Evolutionary conservation across 805 yeast genomes (phyloP).

Genomic region (Dipodascopsis uninucleata): DNA sequence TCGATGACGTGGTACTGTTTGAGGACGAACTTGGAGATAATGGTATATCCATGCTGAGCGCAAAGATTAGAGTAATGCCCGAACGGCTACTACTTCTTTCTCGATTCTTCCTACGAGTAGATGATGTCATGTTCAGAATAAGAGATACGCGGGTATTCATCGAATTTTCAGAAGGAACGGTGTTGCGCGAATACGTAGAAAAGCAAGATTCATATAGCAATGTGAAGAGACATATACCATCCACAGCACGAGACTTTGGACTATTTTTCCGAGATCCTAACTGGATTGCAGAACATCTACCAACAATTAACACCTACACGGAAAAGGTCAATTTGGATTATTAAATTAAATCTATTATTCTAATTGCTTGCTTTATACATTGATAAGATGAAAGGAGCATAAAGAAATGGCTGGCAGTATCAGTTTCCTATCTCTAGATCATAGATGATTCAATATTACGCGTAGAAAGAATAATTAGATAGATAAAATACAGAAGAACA

Average conservation of each 20-base stretch:
- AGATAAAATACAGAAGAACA: neutral
- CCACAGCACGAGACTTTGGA: conserved; percentile 62
- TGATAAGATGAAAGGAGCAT: neutral
- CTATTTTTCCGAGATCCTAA: conserved; percentile 71
- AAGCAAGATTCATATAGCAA: conserved; percentile 56
- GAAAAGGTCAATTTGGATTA: conserved; percentile 30
- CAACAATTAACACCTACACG: conserved; percentile 41
- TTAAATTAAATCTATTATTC: neutral
- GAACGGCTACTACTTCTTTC: conserved; percentile 68
- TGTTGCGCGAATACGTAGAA: conserved; percentile 74
- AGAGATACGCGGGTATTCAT: conserved; percentile 81
- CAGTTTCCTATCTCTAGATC: too few relatives aligned
- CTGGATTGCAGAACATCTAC: conserved; percentile 72
- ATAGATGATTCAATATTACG: too few relatives aligned
- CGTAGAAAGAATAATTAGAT: neutral
- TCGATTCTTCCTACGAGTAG: conserved; percentile 82
- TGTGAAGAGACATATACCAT: conserved; percentile 43
- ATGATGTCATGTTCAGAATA: conserved; percentile 78
- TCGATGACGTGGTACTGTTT: conserved; percentile 80
- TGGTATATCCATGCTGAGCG: conserved; percentile 75
- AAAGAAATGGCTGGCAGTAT: neutral
- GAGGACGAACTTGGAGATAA: conserved; percentile 98
- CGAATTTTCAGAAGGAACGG: conserved; percentile 60
- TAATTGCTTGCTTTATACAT: neutral
- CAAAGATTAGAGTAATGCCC: conserved; percentile 86